These are phyloP conservation scores for Solidago caesia DNA, from an alignment of 129 eudicot genomes.

Conservation along the genomic window DNA sequence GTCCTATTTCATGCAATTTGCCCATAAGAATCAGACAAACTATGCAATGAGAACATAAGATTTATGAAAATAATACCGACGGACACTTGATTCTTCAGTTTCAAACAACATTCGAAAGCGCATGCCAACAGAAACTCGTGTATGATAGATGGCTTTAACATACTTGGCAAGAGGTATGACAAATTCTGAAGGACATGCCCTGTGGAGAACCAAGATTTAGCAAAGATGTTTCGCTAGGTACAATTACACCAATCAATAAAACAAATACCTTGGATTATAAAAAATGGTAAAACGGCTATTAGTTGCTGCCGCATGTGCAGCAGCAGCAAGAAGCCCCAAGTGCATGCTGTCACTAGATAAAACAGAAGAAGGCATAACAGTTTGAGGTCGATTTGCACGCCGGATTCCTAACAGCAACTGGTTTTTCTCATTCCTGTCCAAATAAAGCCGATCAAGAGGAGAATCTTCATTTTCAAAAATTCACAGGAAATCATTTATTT, in stretches of 20 bases:
- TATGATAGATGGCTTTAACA: conserved; percentile 81
- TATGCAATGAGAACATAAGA: neutral
- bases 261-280: conserved; percentile 78
- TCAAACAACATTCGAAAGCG: conserved; percentile 91
- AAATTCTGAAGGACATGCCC: conserved; percentile 89
- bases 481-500: no score
- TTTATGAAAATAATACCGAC: conserved; percentile 52
- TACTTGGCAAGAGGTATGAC: conserved; percentile 81
- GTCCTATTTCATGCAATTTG: neutral
- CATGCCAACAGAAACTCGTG: conserved; percentile 93
- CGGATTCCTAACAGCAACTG: conserved; percentile 84
- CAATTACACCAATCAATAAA: neutral
- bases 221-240: neutral
- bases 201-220: conserved; percentile 30
- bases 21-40: neutral
- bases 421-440: conserved; percentile 77
- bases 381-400: conserved; percentile 90
- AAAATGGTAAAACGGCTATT: conserved; percentile 91
- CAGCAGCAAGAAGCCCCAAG: conserved; percentile 96
- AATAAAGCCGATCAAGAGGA: no score
- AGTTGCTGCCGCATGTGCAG: conserved; percentile 94
- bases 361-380: conserved; percentile 94
- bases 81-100: conserved; percentile 94
- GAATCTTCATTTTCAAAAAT: no score
- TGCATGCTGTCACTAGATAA: conserved; percentile 98